Base-by-base conservation (phyloP, 2,329 filamentous ascomycete genomes). In the Penicillium sp. region DNA sequence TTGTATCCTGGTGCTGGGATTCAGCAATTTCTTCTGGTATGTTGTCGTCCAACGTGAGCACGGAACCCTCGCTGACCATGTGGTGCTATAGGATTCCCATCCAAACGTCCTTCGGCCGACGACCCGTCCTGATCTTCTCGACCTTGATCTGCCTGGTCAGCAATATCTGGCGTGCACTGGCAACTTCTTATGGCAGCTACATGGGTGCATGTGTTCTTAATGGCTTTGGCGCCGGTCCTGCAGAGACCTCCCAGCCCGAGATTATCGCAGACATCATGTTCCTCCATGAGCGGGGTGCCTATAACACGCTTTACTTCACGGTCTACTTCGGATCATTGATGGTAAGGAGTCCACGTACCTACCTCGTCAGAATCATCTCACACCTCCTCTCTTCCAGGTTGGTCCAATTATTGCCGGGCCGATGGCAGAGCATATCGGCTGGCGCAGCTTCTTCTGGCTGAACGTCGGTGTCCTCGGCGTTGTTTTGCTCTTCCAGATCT, bases 211-310 rank as follows among this genome's bases (percentile, higher is more conserved):
- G 78, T 55, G 77, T 86, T 18, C 76, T 88, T 7, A 87, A 87
- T 67, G 86, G 86, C 0, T 79, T 88, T 46, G 86, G 83, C 6
- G 85, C 85, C 49, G 86, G 85, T 1, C 85, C 86, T 6, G 82
- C 83, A 2, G 86, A 89, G 74, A 87, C 84, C 0, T 80, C 85
- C 1, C 84, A 86, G 73, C 85, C 85, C 0, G 81, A 83, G 35
- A 81, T 89, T 55, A 88, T 88, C 66, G 83, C 86, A 2, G 86
- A 89, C 66, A 81, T 87, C 16, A 85, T 85, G 69, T 89, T 89
- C 71, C 75, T 89, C 10, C 84, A 88, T 66, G 84, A 88, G 51
- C 80, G 86, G 56, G 86, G 87, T 9, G 85, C 83, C 63, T 88
- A 82, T 75, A 85, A 85, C 63, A 85, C 83, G 0, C 66, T 84